Evolutionary conservation across 1,284 basidiomycete genomes (phyloP).

Genomic region (Erythrobasidium hasegawianum): DNA sequence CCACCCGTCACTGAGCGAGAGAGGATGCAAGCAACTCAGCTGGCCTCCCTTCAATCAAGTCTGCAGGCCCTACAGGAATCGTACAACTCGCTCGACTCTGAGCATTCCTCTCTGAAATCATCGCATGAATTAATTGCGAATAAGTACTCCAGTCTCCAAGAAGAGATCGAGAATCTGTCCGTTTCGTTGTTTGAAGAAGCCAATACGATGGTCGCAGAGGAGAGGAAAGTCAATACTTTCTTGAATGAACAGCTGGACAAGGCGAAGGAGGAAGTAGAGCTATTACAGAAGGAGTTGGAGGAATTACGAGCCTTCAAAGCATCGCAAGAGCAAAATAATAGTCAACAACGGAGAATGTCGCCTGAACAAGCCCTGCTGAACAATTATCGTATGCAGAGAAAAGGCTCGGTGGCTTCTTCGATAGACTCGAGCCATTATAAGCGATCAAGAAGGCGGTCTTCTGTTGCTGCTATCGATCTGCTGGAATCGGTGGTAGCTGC

Average conservation of each 20-base stretch:
- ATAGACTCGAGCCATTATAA: neutral
- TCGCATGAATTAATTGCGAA: slow-evolving; percentile 38
- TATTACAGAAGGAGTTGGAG: slow-evolving; percentile 28
- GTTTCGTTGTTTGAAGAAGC: slow-evolving; percentile 46
- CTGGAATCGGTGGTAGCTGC: slow-evolving; percentile 13
- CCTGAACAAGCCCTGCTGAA: neutral
- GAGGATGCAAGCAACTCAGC: neutral
- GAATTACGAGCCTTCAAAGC: slow-evolving; percentile 4
- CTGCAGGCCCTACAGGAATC: slow-evolving; percentile 5
- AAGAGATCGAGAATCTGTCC: slow-evolving; percentile 44
- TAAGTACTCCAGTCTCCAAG: slow-evolving; percentile 42
- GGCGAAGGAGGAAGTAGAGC: slow-evolving; percentile 37
- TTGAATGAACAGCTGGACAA: slow-evolving; percentile 37
- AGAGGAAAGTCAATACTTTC: slow-evolving; percentile 36
- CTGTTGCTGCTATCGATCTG: slow-evolving; percentile 19
- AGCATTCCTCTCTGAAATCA: slow-evolving; percentile 26
- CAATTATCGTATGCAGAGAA: neutral
- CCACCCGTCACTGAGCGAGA: slow-evolving; percentile 1
- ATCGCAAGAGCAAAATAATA: slow-evolving; percentile 5
- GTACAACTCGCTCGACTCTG: slow-evolving; percentile 36
- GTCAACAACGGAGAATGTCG: neutral
- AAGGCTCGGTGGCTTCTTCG: slow-evolving; percentile 1
- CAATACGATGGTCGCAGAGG: slow-evolving; percentile 44
- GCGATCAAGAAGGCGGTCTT: slow-evolving; percentile 24
- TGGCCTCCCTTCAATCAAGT: slow-evolving; percentile 10